phyloP scores from a whole-genome alignment of 2,329 filamentous ascomycete genomes.

The Colletotrichum sp. region DNA sequence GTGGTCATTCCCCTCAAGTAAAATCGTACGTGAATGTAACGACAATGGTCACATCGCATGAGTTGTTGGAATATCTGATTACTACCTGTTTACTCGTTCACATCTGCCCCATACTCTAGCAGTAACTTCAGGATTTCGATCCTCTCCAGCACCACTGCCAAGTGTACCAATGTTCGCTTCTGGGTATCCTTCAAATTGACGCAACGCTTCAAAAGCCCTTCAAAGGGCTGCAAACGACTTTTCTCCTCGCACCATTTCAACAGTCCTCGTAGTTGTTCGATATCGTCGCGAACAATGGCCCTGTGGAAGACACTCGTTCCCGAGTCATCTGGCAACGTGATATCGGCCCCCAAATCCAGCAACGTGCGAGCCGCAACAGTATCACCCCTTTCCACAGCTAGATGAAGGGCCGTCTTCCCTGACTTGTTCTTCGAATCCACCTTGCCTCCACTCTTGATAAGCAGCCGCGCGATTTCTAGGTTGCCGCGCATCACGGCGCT shows the following conservation, averaged over 20 bases:
- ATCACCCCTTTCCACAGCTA: background rate
- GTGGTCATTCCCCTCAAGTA: fast-evolving
- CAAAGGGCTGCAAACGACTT: background rate
- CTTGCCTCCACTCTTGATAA: background rate
- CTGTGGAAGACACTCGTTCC: background rate
- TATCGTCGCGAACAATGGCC: background rate
- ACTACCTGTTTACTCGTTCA: background rate
- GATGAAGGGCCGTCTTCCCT: background rate
- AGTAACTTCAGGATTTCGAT: background rate
- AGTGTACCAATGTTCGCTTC: background rate
- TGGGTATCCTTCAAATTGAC: background rate
- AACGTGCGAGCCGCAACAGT: background rate
- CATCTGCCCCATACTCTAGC: background rate
- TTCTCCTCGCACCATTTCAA: background rate
- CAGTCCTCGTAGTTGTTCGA: background rate
- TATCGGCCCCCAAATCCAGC: background rate
- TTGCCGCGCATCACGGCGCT: background rate
- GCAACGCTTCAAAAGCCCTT: background rate
- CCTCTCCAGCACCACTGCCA: background rate
- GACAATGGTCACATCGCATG: background rate
- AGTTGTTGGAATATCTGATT: background rate
- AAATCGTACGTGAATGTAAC: background rate
- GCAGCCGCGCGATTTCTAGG: background rate
- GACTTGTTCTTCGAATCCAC: background rate
- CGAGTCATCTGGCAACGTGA: background rate